These are phyloP conservation scores for Vachellia pachyceras DNA, from an alignment of 306 rosid genomes.

Conservation along the genomic window DNA sequence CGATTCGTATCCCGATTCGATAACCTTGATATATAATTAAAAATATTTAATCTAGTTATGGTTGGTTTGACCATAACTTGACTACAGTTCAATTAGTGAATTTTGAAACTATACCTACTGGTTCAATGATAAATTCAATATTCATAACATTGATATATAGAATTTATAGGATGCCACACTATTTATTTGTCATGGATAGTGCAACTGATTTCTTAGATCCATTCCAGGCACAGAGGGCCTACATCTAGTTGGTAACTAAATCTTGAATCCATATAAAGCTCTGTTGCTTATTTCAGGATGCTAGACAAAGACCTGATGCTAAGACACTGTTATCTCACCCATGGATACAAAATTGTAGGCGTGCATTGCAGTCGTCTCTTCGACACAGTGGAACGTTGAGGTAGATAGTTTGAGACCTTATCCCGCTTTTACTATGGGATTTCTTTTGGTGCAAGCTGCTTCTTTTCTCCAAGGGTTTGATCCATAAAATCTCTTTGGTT, in stretches of 20 bases:
- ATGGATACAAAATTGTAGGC: slow-evolving; percentile 88
- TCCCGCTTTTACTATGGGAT: slow-evolving; percentile 15
- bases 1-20: too few species aligned
- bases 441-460: slow-evolving; percentile 25
- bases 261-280: slow-evolving; percentile 27
- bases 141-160: not conserved
- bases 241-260: slow-evolving; percentile 19
- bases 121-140: not conserved
- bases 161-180: not conserved
- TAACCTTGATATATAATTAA: too few species aligned
- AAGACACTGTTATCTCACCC: slow-evolving; percentile 95
- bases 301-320: slow-evolving; percentile 99
- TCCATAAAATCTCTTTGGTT: not conserved
- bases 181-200: not conserved
- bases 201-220: not conserved
- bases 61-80: not conserved
- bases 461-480: not conserved
- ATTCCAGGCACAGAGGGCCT: not conserved
- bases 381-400: slow-evolving; percentile 91
- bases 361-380: slow-evolving; percentile 87
- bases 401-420: slow-evolving; percentile 49
- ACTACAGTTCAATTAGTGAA: not conserved
- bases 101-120: not conserved
- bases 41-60: not conserved
- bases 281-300: slow-evolving; percentile 74